A percentile compares a stretch with the other conserved stretches of the same genome.
Conservation (phyloP, 768 basidiomycete genomes). For the Strobilomyces echinocephalus region DNA sequence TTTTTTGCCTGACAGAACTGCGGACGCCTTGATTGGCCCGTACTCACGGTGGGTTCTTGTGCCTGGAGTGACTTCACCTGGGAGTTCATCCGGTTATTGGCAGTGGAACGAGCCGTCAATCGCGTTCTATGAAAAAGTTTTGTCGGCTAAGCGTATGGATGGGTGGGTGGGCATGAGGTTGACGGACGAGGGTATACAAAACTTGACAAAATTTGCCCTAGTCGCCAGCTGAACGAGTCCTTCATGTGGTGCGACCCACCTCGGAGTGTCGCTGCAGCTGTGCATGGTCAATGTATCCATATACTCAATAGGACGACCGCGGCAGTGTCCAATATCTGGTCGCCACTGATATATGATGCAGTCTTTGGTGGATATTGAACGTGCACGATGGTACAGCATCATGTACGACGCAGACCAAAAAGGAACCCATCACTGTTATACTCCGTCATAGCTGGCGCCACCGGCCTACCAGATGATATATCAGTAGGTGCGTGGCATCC, state of each 20-base stretch:
- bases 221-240: slow-evolving; percentile 18
- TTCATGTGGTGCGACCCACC: slow-evolving; percentile 1
- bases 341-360: slow-evolving; percentile 23
- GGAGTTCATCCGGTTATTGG: slow-evolving; percentile 5
- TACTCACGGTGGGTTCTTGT: slow-evolving; percentile 63
- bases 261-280: neutral
- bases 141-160: slow-evolving; percentile 71
- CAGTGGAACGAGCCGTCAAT: slow-evolving; percentile 95
- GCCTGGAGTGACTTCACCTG: neutral
- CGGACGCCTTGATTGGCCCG: slow-evolving; percentile 72
- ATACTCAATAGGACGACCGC: slow-evolving; percentile 1
- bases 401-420: slow-evolving; percentile 10
- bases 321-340: slow-evolving; percentile 22
- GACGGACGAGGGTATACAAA: slow-evolving; percentile 61
- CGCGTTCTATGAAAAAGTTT: slow-evolving; percentile 81
- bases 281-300: slow-evolving; percentile 1
- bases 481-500: neutral
- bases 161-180: slow-evolving; percentile 91
- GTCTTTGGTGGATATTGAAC: slow-evolving; percentile 8
- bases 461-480: slow-evolving; percentile 53
- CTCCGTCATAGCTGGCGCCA: slow-evolving; percentile 85
- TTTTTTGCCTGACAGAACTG: slow-evolving; percentile 47
- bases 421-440: slow-evolving; percentile 37
- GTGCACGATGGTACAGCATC: slow-evolving; percentile 12
- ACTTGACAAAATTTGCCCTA: slow-evolving; percentile 45